Base-by-base conservation (phyloP, 352 stramenopile genomes). In the Saprolegnia diclina region DNA sequence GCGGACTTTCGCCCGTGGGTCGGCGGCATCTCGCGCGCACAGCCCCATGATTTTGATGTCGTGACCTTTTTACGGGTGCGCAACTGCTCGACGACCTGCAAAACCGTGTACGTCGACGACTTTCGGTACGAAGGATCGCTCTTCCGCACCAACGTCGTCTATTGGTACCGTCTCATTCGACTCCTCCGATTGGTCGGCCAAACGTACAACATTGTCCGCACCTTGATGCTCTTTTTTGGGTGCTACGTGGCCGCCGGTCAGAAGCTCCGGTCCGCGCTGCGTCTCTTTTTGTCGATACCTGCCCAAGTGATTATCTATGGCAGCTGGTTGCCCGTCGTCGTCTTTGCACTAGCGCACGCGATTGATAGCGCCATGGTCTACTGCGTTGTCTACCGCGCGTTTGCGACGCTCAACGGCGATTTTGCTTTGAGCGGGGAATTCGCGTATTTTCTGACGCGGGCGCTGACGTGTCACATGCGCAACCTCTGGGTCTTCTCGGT, bases 91-190 rank as follows among this genome's bases (percentile, higher is more conserved):
- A n/a, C 11, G 11, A 48, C 21, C 16, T 53, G 57, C 29, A 38
- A 11, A 16, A 65, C 57, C 40, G 57, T 46, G 19, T 24, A 35
- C 5, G 18, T 52, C 13, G 45, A 55, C 14, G 57, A 52, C 26
- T 48, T n/a, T 21, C 57, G 57, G 16, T 65, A 53, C 24, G 57
- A 65, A 21, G 57, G 57, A 13, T 29, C 40, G 40, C 13, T 65
- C 21, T 14, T 52, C 13, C 9, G n/a, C 13, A 65, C 57, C n/a
- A 54, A 65, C 24, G 26, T n/a, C 40, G 9, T 65, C 22, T n/a
- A 19, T 35, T 65, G 57, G 57, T 65, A 65, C 54, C 40, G 45
- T 14, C n/a, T 26, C 21, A 7, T 55, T 11, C 57, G 13, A 3
- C 14, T 37, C 21, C 57, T 65, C 13, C 57, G 32, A 1, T 38